Conservation (phyloP, 768 basidiomycete species). For the Termitomyces sp. region DNA sequence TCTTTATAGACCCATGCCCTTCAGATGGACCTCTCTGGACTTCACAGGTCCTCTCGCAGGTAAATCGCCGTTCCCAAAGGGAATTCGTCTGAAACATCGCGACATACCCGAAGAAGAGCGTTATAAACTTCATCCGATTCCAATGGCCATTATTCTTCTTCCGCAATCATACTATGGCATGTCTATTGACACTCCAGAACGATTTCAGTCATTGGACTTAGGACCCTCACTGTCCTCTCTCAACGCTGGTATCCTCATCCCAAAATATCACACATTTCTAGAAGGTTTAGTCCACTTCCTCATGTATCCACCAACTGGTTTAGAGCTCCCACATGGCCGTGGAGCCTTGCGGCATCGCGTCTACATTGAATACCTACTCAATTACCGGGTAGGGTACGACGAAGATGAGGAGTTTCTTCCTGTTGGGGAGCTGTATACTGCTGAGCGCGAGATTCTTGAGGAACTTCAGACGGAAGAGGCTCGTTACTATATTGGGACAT, state of each 20-base stretch:
- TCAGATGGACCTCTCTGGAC: too few species aligned
- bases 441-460: not conserved
- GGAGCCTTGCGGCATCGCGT: not conserved
- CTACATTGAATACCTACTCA: not conserved
- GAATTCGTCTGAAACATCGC: too few species aligned
- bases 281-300: not conserved
- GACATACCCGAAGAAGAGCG: not conserved
- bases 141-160: not conserved
- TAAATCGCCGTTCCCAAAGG: too few species aligned
- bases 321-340: not conserved
- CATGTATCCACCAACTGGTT: not conserved
- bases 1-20: too few species aligned
- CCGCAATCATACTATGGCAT: conserved; percentile 2
- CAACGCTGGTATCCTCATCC: not conserved
- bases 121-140: not conserved
- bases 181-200: not conserved
- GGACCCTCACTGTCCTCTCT: not conserved
- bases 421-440: not conserved
- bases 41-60: too few species aligned
- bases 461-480: not conserved
- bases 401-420: not conserved
- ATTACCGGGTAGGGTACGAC: not conserved
- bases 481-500: not conserved
- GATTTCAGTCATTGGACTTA: not conserved
- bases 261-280: conserved; percentile 1